These are phyloP conservation scores for Pseudophaeomoniella oleicola DNA, from an alignment of 2,329 filamentous ascomycete species.

Conservation along the genomic window DNA sequence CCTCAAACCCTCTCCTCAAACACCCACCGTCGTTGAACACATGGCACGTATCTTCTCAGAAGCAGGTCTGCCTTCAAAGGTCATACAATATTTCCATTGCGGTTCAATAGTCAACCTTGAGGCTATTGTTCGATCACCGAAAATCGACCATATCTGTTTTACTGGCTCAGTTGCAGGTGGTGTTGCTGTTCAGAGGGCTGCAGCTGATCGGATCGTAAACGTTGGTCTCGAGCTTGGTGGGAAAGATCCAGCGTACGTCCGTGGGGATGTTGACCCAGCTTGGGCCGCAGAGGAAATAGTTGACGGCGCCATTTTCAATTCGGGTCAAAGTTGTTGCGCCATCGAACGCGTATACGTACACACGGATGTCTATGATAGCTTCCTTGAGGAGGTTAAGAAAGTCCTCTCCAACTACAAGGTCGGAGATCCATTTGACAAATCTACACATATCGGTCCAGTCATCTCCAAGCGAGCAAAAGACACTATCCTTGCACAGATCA, in stretches of 20 bases:
- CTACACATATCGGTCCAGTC: slow-evolving; percentile 76
- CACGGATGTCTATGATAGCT: slow-evolving; percentile 67
- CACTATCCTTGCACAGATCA: slow-evolving; percentile 62
- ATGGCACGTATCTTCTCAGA: slow-evolving; percentile 61
- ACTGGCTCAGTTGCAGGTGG: slow-evolving; percentile 86
- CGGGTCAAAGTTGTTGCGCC: slow-evolving; percentile 93
- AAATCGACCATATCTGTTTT: slow-evolving; percentile 74
- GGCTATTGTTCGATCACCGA: slow-evolving; percentile 60
- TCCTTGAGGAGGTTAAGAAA: slow-evolving; percentile 63
- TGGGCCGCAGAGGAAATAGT: slow-evolving; percentile 94
- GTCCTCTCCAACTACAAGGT: slow-evolving; percentile 71
- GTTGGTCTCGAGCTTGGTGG: slow-evolving; percentile 87
- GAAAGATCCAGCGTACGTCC: slow-evolving; percentile 85
- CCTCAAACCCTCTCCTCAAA: slow-evolving; percentile 88
- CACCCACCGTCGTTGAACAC: slow-evolving; percentile 80
- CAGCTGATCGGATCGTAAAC: slow-evolving; percentile 67
- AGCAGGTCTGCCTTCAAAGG: slow-evolving; percentile 67
- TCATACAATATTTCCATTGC: slow-evolving; percentile 85
- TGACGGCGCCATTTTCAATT: slow-evolving; percentile 93
- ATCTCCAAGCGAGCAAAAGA: slow-evolving; percentile 67
- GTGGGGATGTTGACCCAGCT: slow-evolving; percentile 68
- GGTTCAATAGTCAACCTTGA: slow-evolving; percentile 67
- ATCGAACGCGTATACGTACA: slow-evolving; percentile 87
- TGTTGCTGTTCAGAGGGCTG: slow-evolving; percentile 70
- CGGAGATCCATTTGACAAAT: slow-evolving; percentile 69